Conservation (phyloP, 257 asterid species). For the Leptodermis oblonga region DNA sequence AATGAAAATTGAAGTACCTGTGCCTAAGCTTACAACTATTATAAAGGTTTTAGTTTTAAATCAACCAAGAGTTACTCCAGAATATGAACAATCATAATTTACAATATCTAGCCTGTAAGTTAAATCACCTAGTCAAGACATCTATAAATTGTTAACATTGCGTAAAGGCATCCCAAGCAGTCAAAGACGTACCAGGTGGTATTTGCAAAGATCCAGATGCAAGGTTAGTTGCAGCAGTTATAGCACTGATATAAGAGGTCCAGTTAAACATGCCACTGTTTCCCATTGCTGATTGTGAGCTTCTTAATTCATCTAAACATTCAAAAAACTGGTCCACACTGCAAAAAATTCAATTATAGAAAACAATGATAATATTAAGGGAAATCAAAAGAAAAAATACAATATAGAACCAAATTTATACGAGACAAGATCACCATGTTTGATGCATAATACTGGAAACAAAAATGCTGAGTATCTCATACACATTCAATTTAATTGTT, state of each 20-base stretch:
- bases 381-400: conserved; percentile 6
- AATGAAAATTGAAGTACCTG: background rate
- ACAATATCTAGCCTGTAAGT: background rate
- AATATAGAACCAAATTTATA: background rate
- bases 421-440: background rate
- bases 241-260: conserved; percentile 92
- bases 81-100: background rate
- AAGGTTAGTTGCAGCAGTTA: conserved; percentile 95
- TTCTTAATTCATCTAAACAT: conserved; percentile 91
- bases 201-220: conserved; percentile 86
- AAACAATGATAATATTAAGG: conserved; percentile 23
- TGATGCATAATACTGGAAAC: background rate
- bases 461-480: background rate
- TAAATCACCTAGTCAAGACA: background rate
- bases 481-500: background rate
- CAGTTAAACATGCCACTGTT: conserved; percentile 96
- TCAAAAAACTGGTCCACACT: conserved; percentile 97
- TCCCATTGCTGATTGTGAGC: conserved; percentile 91
- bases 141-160: background rate
- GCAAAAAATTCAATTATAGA: conserved; percentile 33
- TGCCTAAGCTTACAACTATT: background rate
- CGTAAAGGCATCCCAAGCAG: background rate
- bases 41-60: background rate
- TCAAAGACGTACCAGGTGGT: conserved; percentile 59
- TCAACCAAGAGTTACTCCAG: background rate